A percentile compares a stretch with the other conserved stretches of the same genome.
phyloP scores from a whole-genome alignment of 495 filamentous ascomycete genomes.

The Talaromyces nanjingensis region DNA sequence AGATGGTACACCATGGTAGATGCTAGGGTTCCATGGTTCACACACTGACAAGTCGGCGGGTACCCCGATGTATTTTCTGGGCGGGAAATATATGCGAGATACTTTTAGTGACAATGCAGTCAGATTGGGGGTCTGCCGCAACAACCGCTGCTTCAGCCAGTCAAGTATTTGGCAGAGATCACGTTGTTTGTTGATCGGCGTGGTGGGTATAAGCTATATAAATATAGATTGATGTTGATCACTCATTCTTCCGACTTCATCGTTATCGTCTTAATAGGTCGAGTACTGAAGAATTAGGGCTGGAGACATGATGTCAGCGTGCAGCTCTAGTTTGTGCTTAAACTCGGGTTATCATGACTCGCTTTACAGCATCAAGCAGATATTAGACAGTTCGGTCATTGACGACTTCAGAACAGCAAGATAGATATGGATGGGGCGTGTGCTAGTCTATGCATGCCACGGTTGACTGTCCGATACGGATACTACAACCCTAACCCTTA shows the following conservation, averaged over 20 bases:
- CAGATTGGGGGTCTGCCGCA: neutral
- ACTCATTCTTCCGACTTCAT: too few relatives aligned
- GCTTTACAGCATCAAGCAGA: neutral
- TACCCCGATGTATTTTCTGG: neutral
- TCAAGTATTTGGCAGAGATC: neutral
- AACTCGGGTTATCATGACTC: neutral
- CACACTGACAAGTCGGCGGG: neutral
- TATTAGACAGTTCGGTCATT: too few relatives aligned
- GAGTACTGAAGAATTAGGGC: neutral
- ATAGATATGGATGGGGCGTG: neutral
- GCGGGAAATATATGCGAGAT: neutral
- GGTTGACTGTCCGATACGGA: too few relatives aligned
- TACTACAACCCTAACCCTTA: too few relatives aligned
- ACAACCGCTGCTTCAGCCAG: neutral
- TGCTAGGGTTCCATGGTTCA: neutral
- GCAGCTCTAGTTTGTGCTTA: neutral
- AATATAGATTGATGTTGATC: too few relatives aligned
- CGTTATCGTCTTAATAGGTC: too few relatives aligned
- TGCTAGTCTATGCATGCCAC: too few relatives aligned
- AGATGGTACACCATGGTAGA: too few relatives aligned
- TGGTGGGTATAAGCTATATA: too few relatives aligned
- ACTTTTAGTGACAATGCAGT: neutral
- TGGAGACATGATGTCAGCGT: neutral
- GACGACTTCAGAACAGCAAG: neutral
- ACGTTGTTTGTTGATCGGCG: neutral